Evolutionary conservation across 352 stramenopile species (phyloP).

Genomic region (Pythium coloratum): DNA sequence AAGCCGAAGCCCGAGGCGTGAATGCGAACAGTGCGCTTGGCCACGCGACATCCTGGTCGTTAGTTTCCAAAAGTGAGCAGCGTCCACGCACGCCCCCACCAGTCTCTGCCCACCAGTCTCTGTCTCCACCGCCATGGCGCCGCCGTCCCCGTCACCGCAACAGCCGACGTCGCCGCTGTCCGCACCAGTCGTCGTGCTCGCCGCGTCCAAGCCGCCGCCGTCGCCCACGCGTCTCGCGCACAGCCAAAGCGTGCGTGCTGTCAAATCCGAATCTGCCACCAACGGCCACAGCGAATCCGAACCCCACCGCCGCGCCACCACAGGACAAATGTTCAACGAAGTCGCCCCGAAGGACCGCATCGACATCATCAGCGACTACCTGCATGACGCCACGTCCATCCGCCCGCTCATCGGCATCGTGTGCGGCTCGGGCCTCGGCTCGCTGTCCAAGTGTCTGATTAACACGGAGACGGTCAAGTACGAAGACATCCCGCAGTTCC

Average conservation of each 20-base stretch:
- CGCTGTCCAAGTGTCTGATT: slow-evolving; percentile 88
- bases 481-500: slow-evolving; percentile 93
- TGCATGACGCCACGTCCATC: slow-evolving; percentile 48
- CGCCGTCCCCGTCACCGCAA: slow-evolving; percentile 11
- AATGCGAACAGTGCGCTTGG: slow-evolving; percentile 16
- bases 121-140: slow-evolving; percentile 4
- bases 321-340: slow-evolving; percentile 67
- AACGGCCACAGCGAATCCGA: slow-evolving; percentile 8
- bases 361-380: slow-evolving; percentile 76
- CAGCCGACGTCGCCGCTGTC: slow-evolving; percentile 6
- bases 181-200: neutral
- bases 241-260: slow-evolving; percentile 16
- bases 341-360: slow-evolving; percentile 66
- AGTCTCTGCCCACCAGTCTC: neutral
- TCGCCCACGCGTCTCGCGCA: slow-evolving; percentile 10
- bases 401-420: slow-evolving; percentile 87
- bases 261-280: slow-evolving; percentile 24
- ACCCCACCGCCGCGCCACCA: slow-evolving; percentile 49
- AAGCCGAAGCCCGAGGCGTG: slow-evolving; percentile 4
- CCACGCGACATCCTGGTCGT: neutral
- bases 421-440: slow-evolving; percentile 94
- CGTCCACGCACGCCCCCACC: neutral
- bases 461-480: slow-evolving; percentile 92
- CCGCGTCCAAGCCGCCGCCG: neutral
- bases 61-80: slow-evolving; percentile 7